These are phyloP conservation scores for Macaranga tanarius DNA, from an alignment of 441 rosid species.

Conservation along the genomic window DNA sequence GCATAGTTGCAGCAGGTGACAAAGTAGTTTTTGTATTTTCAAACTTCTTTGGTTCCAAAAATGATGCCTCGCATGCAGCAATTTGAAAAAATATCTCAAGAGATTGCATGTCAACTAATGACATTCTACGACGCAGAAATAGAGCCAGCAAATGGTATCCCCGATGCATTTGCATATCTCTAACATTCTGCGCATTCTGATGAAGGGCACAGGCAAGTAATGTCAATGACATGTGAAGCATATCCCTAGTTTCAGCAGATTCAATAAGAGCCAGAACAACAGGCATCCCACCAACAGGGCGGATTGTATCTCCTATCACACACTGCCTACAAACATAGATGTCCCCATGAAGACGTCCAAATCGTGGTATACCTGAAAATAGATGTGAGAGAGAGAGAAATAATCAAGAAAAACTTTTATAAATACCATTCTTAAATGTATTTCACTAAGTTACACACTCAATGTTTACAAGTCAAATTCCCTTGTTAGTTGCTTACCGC, in stretches of 20 bases:
- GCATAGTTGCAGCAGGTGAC: slow-evolving; percentile 55
- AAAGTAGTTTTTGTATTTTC: slow-evolving; percentile 39
- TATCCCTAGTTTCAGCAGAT: slow-evolving; percentile 93
- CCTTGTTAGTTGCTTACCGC: slow-evolving; percentile 55
- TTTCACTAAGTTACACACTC: slow-evolving; percentile 9
- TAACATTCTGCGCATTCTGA: slow-evolving; percentile 95
- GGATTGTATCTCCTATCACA: slow-evolving; percentile 93
- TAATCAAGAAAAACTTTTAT: background rate
- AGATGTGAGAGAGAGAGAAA: slow-evolving; percentile 5
- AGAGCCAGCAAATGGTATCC: slow-evolving; percentile 99
- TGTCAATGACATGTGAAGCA: slow-evolving; percentile 98
- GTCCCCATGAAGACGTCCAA: slow-evolving; percentile 93
- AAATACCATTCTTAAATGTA: slow-evolving; percentile 2
- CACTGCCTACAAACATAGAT: slow-evolving; percentile 79
- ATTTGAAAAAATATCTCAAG: slow-evolving; percentile 97
- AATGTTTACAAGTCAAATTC: slow-evolving; percentile 4
- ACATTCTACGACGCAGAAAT: slow-evolving; percentile 90
- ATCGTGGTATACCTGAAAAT: slow-evolving; percentile 89
- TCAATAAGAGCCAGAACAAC: slow-evolving; percentile 95
- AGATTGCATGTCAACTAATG: slow-evolving; percentile 95
- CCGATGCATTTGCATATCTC: slow-evolving; percentile 95
- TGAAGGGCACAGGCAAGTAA: slow-evolving; percentile 93
- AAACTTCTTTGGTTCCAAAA: slow-evolving; percentile 89
- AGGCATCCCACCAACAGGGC: slow-evolving; percentile 90
- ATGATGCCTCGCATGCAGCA: slow-evolving; percentile 99